phyloP scores from a whole-genome alignment of 2,329 filamentous ascomycete genomes.

The Hypoxylon sp. region DNA sequence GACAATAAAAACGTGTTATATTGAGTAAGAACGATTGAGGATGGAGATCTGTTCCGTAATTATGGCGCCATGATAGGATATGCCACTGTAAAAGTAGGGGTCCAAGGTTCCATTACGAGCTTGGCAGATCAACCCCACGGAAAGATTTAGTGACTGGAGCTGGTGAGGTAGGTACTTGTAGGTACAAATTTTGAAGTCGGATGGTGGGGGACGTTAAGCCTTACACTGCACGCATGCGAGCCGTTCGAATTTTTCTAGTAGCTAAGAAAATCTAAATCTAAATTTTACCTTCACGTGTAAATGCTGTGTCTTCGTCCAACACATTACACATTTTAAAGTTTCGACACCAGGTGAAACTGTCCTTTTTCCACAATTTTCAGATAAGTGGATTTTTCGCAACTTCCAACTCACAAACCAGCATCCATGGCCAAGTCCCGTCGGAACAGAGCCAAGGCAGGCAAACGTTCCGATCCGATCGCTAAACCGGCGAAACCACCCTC shows the following conservation, averaged over 20 bases:
- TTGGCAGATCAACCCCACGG: constrained; percentile 30
- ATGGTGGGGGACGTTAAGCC: constrained; percentile 32
- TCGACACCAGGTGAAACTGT: not conserved
- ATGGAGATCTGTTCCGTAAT: too few relatives aligned
- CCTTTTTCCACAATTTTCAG: not conserved
- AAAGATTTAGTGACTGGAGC: not conserved
- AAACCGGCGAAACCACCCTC: constrained; percentile 68
- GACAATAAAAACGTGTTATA: constrained; percentile 30
- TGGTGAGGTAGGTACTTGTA: constrained; percentile 1
- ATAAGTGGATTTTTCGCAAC: too few relatives aligned
- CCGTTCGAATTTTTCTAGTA: constrained; percentile 21
- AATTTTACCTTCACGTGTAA: constrained; percentile 16
- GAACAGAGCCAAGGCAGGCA: constrained; percentile 57
- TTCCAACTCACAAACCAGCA: not conserved
- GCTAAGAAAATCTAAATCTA: constrained; percentile 10
- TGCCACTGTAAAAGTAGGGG: too few relatives aligned
- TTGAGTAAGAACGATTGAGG: too few relatives aligned
- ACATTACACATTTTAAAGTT: not conserved
- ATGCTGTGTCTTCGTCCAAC: not conserved
- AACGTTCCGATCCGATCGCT: constrained; percentile 63
- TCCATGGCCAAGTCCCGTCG: constrained; percentile 68
- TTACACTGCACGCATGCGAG: constrained; percentile 18
- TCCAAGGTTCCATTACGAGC: constrained; percentile 4
- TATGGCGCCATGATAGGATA: constrained; percentile 1
- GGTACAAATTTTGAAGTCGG: constrained; percentile 1